Evolutionary conservation across 176 grass and related monocot species (phyloP), one percentile per base, ranked within the genome.

Genomic region (Thalia dealbata): DNA sequence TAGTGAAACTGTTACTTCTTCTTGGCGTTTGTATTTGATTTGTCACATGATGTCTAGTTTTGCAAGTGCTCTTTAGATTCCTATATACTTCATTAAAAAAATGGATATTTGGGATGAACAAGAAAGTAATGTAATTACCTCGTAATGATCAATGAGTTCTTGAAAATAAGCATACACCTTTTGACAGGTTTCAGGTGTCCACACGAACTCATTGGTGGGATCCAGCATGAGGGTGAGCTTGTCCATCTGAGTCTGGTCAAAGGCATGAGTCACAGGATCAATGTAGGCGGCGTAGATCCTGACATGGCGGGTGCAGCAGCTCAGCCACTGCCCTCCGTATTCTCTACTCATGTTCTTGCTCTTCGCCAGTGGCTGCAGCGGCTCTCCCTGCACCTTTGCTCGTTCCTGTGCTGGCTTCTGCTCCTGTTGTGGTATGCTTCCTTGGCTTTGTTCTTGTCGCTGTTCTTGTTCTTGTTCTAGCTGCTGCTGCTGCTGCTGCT

Each of bases 271-370:
- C 22, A 79, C 86, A n/a, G 87, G 89, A 74, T 97, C 87, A 79
- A 97, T 92, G 87, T 97, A 92, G 14, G 93, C 93, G 8, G 93
- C 93, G 66, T 97, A 97, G 75, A 97, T 92, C 83, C 93, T 91
- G 25, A 97, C 43, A 81, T 97, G 93, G 69, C 89, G 87, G 81
- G 93, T 97, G 11, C 70, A 50, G 77, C 85, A 55, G 83, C 86
- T 97, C 89, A 97, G 85, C 93, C 93, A 97, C 83, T 97, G 93
- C 14, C 89, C 81, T 29, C 93, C 93, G 81, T 97, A 91, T 72
- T 92, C 89, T 71, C 85, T 81, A 70, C 73, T 78, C 89, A 97
- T 69, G 82, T 97, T 97, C 93, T 88, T 97, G 82, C 60, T 92
- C 85, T 84, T 82, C 77, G 93, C 89, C 77, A 71, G 81, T 51